phyloP scores from a whole-genome alignment of 805 yeast species.

The Yamadazyma sp. region DNA sequence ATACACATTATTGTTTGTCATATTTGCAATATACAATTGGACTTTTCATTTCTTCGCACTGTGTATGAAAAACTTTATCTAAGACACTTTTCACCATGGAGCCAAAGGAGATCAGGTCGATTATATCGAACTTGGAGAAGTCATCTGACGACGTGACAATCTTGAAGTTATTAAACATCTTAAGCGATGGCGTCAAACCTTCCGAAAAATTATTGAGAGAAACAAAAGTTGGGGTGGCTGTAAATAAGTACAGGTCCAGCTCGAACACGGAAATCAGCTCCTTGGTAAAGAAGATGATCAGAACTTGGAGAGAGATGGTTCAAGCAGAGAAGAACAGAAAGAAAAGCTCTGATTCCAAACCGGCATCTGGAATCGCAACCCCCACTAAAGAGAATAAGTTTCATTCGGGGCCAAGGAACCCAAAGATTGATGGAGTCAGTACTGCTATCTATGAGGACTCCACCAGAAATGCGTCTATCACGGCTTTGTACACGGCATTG shows the following conservation, averaged over 20 bases:
- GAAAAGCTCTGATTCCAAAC: conserved; percentile 17
- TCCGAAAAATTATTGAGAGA: conserved; percentile 84
- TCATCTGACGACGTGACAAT: conserved; percentile 60
- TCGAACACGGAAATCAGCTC: conserved; percentile 64
- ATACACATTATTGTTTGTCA: conserved; percentile 46
- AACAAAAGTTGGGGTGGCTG: conserved; percentile 96
- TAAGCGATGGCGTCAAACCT: conserved; percentile 75
- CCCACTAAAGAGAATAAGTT: conserved; percentile 38
- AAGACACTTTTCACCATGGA: too few species aligned
- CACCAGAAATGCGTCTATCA: conserved; percentile 80
- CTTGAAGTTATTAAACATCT: conserved; percentile 59
- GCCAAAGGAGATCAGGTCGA: conserved; percentile 67
- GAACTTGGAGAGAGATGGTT: conserved; percentile 88
- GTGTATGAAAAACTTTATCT: conserved; percentile 3
- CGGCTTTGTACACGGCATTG: conserved; percentile 83
- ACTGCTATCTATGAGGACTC: conserved; percentile 68
- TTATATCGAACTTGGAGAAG: conserved; percentile 73
- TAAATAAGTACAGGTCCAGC: conserved; percentile 78
- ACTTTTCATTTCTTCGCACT: background rate
- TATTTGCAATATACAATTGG: background rate
- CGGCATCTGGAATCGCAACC: conserved; percentile 12
- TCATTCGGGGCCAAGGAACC: conserved; percentile 63
- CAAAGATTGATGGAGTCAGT: conserved; percentile 77
- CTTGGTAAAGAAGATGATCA: conserved; percentile 79
- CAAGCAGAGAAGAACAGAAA: conserved; percentile 57